phyloP scores from a whole-genome alignment of 345 rosid species.

The Salix brachista region DNA sequence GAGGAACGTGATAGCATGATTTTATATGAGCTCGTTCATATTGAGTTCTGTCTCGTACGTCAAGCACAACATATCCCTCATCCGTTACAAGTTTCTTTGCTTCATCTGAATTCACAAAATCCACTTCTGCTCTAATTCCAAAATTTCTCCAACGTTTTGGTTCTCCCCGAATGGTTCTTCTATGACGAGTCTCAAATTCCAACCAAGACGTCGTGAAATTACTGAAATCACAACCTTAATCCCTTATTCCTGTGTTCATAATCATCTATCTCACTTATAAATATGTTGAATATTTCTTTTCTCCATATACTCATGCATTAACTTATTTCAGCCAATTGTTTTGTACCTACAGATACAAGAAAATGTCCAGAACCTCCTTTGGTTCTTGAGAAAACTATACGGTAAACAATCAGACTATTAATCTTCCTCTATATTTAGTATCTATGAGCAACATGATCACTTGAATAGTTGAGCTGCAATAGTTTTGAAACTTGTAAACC shows the following conservation, averaged over 20 bases:
- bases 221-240: slow-evolving; percentile 47
- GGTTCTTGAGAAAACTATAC: no score
- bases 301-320: background rate
- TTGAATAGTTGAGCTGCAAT: no score
- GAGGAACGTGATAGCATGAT: slow-evolving; percentile 77
- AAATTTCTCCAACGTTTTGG: slow-evolving; percentile 31
- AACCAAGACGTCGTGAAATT: slow-evolving; percentile 36
- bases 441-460: no score
- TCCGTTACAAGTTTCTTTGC: slow-evolving; percentile 56
- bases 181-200: slow-evolving; percentile 37
- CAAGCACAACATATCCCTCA: slow-evolving; percentile 67
- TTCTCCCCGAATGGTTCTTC: slow-evolving; percentile 37
- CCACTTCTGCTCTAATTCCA: slow-evolving; percentile 70
- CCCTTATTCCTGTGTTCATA: slow-evolving; percentile 21
- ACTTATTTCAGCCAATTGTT: no score
- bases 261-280: background rate
- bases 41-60: slow-evolving; percentile 74
- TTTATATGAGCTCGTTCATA: slow-evolving; percentile 78
- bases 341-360: no score
- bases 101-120: slow-evolving; percentile 72
- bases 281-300: background rate
- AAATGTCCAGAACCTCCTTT: no score
- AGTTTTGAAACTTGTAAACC: no score
- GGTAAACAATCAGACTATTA: no score
- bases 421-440: no score